Percentiles rank a stretch among this genome's conserved stretches.
Evolutionary conservation across 225 moss, liverwort and hornwort genomes (phyloP).

Genomic region (Bryoerythrophyllum caledonicum): DNA sequence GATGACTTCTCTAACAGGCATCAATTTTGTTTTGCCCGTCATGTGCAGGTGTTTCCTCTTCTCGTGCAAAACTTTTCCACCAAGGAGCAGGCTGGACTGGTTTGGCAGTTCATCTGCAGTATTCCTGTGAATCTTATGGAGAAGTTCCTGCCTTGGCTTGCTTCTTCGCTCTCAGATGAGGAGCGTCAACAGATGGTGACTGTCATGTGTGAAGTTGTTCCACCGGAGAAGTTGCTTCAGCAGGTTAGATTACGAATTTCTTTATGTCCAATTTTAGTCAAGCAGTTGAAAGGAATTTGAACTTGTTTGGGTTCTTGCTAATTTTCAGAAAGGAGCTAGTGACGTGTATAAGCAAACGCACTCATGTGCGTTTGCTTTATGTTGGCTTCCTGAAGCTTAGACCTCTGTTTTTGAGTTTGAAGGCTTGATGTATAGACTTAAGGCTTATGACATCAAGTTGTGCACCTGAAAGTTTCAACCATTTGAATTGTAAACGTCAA

Average conservation of each 20-base stretch:
- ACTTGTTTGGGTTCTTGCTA: background rate
- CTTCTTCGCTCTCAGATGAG: constrained; percentile 78
- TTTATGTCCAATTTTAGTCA: background rate
- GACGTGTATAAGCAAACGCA: no score
- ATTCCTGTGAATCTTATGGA: constrained; percentile 98
- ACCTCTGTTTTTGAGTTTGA: background rate
- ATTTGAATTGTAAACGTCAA: background rate
- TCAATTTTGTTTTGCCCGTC: constrained; percentile 20
- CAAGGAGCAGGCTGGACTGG: constrained; percentile 91
- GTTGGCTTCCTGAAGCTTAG: constrained; percentile 12
- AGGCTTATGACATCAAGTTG: background rate
- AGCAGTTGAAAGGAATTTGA: background rate
- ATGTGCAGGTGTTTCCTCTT: constrained; percentile 90
- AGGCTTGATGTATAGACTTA: background rate
- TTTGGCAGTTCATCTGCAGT: constrained; percentile 99
- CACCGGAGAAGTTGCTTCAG: constrained; percentile 86
- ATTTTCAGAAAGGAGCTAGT: constrained; percentile 12
- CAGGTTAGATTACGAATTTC: constrained; percentile 57
- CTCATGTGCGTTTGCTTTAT: no score
- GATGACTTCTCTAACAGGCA: constrained; percentile 9
- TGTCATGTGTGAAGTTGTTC: constrained; percentile 89
- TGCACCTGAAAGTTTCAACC: background rate
- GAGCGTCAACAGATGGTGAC: constrained; percentile 86
- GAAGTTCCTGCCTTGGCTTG: constrained; percentile 95
- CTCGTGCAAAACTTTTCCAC: constrained; percentile 81